Conservation (phyloP, 2,329 filamentous ascomycete genomes). For the Coleophoma eucalyptorum region DNA sequence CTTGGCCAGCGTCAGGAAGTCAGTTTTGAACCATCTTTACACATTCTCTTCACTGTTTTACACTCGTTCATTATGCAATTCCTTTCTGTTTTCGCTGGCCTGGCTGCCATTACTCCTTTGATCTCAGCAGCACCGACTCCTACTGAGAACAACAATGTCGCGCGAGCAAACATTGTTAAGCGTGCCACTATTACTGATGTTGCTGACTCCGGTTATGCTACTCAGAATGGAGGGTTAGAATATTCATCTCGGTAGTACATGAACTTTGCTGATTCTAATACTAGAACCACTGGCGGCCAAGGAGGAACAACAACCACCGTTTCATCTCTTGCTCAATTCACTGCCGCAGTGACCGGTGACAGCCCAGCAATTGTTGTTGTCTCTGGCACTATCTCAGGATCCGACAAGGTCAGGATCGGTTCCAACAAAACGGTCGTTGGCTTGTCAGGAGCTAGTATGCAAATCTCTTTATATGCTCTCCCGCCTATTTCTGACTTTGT, state of each 20-base stretch:
- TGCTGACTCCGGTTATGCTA: constrained; percentile 38
- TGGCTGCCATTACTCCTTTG: constrained; percentile 35
- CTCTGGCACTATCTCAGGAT: constrained; percentile 27
- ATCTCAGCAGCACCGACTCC: constrained; percentile 46
- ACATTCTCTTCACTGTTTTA: neutral
- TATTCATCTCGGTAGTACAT: neutral
- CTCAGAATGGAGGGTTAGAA: constrained; percentile 36
- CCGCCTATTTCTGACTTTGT: neutral
- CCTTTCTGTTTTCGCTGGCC: constrained; percentile 39
- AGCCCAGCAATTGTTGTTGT: constrained; percentile 39
- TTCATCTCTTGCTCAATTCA: constrained; percentile 36
- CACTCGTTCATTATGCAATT: constrained; percentile 41
- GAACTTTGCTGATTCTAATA: neutral
- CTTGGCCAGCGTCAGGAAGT: too few species aligned
- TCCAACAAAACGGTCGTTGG: constrained; percentile 47
- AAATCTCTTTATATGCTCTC: neutral
- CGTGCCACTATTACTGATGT: constrained; percentile 34
- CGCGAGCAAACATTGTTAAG: constrained; percentile 34
- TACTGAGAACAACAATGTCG: constrained; percentile 27
- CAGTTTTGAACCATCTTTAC: neutral
- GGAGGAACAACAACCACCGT: constrained; percentile 40
- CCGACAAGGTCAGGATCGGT: constrained; percentile 14
- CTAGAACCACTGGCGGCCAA: constrained; percentile 39
- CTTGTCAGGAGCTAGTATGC: constrained; percentile 35
- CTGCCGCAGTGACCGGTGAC: constrained; percentile 37